These are phyloP conservation scores for Eutreptiella sp. DNA, from an alignment of 208 protist species.

Conservation along the genomic window DNA sequence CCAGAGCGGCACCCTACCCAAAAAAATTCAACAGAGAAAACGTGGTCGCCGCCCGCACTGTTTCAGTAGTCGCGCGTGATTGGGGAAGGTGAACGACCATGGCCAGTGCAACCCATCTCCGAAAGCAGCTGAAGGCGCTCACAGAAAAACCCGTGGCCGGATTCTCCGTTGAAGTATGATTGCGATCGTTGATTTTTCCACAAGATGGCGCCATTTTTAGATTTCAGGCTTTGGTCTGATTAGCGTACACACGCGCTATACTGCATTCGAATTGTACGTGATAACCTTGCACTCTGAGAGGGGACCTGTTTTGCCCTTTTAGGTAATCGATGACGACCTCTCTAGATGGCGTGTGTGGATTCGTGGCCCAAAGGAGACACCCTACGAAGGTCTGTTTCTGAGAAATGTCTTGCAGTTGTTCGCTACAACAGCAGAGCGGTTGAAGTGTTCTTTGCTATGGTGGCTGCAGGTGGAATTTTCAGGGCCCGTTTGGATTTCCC, in stretches of 20 bases:
- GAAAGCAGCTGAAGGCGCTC: slow-evolving; percentile 80
- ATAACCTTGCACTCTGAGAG: too few species aligned
- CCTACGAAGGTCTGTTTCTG: slow-evolving; percentile 47
- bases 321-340: slow-evolving; percentile 63
- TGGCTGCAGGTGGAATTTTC: slow-evolving; percentile 67
- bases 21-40: too few species aligned
- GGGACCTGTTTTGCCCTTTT: too few species aligned
- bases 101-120: slow-evolving; percentile 55
- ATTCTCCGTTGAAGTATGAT: slow-evolving; percentile 83
- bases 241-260: too few species aligned
- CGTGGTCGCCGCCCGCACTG: too few species aligned
- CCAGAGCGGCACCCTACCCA: too few species aligned
- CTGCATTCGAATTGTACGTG: too few species aligned
- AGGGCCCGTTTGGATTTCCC: slow-evolving; percentile 81
- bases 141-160: slow-evolving; percentile 74
- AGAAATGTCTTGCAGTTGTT: slow-evolving; percentile 15
- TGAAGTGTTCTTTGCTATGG: slow-evolving; percentile 16
- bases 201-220: too few species aligned
- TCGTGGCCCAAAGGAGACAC: slow-evolving; percentile 65
- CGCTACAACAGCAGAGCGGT: slow-evolving; percentile 7
- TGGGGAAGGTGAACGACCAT: too few species aligned
- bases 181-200: too few species aligned
- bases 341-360: slow-evolving; percentile 85
- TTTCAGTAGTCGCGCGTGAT: too few species aligned
- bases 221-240: too few species aligned